These are phyloP conservation scores for Mycena capillaripes DNA, from an alignment of 768 basidiomycete species.

Conservation along the genomic window DNA sequence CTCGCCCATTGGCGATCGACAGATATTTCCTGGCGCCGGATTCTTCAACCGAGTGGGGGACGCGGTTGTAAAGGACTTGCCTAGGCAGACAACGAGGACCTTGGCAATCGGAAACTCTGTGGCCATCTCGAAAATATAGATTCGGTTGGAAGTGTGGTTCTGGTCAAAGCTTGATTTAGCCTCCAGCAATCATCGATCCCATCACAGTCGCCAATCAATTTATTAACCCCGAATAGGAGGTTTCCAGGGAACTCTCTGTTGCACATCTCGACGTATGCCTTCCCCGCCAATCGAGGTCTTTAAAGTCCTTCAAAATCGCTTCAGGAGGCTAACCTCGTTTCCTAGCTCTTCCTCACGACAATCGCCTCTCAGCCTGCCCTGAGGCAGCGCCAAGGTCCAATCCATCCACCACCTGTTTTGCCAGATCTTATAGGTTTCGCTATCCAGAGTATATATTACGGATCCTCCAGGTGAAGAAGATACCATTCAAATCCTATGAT, in stretches of 20 bases:
- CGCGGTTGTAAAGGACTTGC: conserved; percentile 39
- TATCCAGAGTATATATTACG: conserved; percentile 82
- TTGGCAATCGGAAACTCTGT: conserved; percentile 52
- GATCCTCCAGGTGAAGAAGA: conserved; percentile 87
- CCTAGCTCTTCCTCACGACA: conserved; percentile 68
- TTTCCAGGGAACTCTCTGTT: not conserved
- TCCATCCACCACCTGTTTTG: not conserved
- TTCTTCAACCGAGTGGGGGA: not conserved
- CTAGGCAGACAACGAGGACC: conserved; percentile 83
- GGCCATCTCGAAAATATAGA: conserved; percentile 41
- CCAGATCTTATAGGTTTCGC: not conserved
- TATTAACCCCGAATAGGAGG: not conserved
- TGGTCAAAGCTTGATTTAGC: conserved; percentile 10
- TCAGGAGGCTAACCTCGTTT: not conserved
- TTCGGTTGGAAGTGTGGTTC: conserved; percentile 15
- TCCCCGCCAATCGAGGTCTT: conserved; percentile 81
- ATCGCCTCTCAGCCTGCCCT: conserved; percentile 86
- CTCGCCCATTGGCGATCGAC: conserved; percentile 94
- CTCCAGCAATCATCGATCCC: conserved; percentile 15
- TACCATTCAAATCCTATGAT: conserved; percentile 86
- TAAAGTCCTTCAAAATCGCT: not conserved
- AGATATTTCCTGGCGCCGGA: conserved; percentile 74
- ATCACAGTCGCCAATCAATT: not conserved
- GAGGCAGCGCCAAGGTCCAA: conserved; percentile 82
- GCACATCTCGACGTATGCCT: conserved; percentile 59